Evolutionary conservation across 2,329 filamentous ascomycete genomes (phyloP).

Genomic region (Plectosphaerella sp.): DNA sequence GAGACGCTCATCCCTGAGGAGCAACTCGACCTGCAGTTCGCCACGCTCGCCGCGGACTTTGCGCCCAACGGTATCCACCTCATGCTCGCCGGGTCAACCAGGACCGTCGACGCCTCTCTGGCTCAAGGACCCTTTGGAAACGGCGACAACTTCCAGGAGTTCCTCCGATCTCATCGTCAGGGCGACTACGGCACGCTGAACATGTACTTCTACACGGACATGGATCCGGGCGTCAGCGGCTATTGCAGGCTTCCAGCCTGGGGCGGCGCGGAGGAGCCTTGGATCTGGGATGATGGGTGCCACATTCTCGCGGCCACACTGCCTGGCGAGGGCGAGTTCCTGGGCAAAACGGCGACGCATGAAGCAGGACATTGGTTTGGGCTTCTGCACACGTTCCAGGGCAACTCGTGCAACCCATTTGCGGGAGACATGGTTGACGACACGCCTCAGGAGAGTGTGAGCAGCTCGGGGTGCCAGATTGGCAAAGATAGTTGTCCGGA

Average conservation of each 20-base stretch:
- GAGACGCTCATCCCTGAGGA: neutral
- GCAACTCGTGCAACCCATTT: conserved; percentile 20
- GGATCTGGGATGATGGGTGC: conserved; percentile 11
- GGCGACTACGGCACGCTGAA: conserved; percentile 33
- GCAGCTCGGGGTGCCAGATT: conserved; percentile 6
- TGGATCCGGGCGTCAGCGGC: conserved; percentile 21
- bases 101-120: conserved; percentile 21
- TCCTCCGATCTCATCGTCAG: conserved; percentile 18
- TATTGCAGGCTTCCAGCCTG: conserved; percentile 34
- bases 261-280: conserved; percentile 7
- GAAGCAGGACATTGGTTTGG: conserved; percentile 15
- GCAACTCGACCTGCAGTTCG: conserved; percentile 16
- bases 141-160: neutral
- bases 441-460: conserved; percentile 20
- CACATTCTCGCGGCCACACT: conserved; percentile 12
- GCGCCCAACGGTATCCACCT: conserved; percentile 22
- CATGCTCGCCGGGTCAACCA: conserved; percentile 19
- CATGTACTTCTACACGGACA: conserved; percentile 29
- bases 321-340: conserved; percentile 15
- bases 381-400: conserved; percentile 17
- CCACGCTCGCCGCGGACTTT: conserved; percentile 18
- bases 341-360: conserved; percentile 22
- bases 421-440: conserved; percentile 30
- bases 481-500: conserved; percentile 16
- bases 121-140: neutral